phyloP scores from a whole-genome alignment of 2,329 filamentous ascomycete genomes.

The Drechslerella dactyloides region DNA sequence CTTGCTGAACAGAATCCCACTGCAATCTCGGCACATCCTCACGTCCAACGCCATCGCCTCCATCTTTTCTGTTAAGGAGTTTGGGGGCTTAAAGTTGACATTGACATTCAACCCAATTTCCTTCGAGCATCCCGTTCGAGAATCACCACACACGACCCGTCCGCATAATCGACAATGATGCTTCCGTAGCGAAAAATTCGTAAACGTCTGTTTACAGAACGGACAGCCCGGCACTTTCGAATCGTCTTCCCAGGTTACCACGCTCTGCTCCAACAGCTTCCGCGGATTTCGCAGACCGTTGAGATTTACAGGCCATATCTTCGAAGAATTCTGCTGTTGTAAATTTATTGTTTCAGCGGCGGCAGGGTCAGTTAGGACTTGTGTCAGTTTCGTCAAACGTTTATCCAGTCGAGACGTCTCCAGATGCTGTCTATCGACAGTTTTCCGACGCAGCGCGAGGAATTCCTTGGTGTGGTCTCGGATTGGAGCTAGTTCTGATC shows the following conservation, averaged over 20 bases:
- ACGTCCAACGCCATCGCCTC: conserved; percentile 75
- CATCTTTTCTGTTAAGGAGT: conserved; percentile 61
- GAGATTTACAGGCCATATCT: conserved; percentile 60
- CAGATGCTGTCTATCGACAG: conserved; percentile 81
- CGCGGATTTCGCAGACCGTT: conserved; percentile 65
- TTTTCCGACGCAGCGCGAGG: conserved; percentile 72
- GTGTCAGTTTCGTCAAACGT: conserved; percentile 82
- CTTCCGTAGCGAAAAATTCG: conserved; percentile 86
- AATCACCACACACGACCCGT: conserved; percentile 88
- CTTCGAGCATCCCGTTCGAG: conserved; percentile 79
- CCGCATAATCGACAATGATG: conserved; percentile 96
- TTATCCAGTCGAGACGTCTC: conserved; percentile 92
- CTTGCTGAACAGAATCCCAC: conserved; percentile 71
- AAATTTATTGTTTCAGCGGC: conserved; percentile 59
- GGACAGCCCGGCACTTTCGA: conserved; percentile 79
- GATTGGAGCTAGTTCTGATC: conserved; percentile 59
- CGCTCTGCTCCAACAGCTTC: conserved; percentile 83
- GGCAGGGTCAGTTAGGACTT: conserved; percentile 77
- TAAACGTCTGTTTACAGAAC: conserved; percentile 95
- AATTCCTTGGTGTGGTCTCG: conserved; percentile 78
- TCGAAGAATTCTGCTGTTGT: conserved; percentile 45
- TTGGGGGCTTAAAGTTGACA: conserved; percentile 61
- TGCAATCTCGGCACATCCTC: conserved; percentile 91
- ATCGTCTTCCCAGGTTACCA: conserved; percentile 96
- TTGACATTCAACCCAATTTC: conserved; percentile 82